Evolutionary conservation across 306 rosid species (phyloP).

Genomic region (Inga leiocalycina): DNA sequence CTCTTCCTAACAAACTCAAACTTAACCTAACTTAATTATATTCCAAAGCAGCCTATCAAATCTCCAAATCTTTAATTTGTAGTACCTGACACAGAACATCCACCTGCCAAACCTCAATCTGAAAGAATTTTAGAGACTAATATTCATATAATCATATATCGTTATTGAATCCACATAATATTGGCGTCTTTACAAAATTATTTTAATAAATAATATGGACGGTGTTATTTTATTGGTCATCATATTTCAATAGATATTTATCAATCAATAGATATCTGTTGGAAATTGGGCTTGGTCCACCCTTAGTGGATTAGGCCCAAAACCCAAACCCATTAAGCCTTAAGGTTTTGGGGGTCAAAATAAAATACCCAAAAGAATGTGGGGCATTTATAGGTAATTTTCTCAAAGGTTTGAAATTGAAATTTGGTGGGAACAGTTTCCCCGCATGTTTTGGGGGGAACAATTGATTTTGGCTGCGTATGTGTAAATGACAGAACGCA

Average conservation of each 20-base stretch:
- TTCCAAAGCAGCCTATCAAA: neutral
- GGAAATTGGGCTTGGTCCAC: no score
- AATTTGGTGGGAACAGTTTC: no score
- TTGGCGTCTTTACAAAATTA: neutral
- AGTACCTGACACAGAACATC: neutral
- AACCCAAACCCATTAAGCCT: no score
- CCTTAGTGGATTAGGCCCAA: no score
- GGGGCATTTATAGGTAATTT: no score
- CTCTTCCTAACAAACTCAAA: neutral
- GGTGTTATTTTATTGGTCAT: neutral
- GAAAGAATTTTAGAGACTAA: neutral
- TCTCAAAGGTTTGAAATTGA: no score
- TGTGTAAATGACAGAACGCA: no score
- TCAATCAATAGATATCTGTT: neutral
- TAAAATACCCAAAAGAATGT: no score
- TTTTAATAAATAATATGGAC: neutral
- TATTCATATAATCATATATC: no score
- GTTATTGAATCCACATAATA: neutral
- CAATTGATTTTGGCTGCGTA: no score
- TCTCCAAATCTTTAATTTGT: neutral
- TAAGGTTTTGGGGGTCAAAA: no score
- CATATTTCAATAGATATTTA: neutral
- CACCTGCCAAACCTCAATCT: neutral
- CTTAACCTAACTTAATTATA: neutral
- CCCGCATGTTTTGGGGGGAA: no score